Evolutionary conservation across 2,329 filamentous ascomycete species (phyloP), one percentile per base, ranked within the genome.

Genomic region (Fusarium marasasianum): DNA sequence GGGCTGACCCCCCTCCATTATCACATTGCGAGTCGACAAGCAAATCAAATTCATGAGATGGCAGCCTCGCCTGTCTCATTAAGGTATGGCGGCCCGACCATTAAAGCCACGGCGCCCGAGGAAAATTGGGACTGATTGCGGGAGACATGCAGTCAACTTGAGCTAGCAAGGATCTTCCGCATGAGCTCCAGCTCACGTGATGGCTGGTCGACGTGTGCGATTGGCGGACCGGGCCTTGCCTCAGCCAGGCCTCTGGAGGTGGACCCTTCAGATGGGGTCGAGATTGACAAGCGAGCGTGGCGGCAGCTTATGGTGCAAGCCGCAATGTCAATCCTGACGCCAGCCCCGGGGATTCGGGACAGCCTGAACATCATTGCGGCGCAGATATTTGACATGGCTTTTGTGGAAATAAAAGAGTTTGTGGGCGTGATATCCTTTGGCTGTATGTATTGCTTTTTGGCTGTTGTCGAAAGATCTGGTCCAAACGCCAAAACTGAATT

Each of bases 191-290:
- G 37, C 69, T 83, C 82, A 83, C 80, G 82, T 83, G 82, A 83
- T 26, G 55, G 22, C 40, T 29, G 33, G 57, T 75, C 61, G 73
- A 82, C 80, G 82, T 79, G 80, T 79, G 80, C 80, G 80, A 82
- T 82, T 81, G 79, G 81, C 81, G 81, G 82, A 81, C 76, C 81
- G 82, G 76, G 75, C 81, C 79, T 79, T 81, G 74, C 74, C 72
- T 78, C 72, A 66, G 66, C 70, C 50, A 71, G 51, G 60, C 78
- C 77, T 80, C 77, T 79, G 71, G 76, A 72, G 44, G 69, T 60
- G 57, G 63, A 31, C 53, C 66, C 40, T 58, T 40, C 15, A 15
- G 38, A 59, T 64, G 63, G 44, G 65, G 71, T 72, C 61, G 38
- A 69, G 67, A 64, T 58, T 76, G 71, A 74, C 66, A 76, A 69